Conservation (phyloP, 768 basidiomycete species). For the Tricholoma bakamatsutake region DNA sequence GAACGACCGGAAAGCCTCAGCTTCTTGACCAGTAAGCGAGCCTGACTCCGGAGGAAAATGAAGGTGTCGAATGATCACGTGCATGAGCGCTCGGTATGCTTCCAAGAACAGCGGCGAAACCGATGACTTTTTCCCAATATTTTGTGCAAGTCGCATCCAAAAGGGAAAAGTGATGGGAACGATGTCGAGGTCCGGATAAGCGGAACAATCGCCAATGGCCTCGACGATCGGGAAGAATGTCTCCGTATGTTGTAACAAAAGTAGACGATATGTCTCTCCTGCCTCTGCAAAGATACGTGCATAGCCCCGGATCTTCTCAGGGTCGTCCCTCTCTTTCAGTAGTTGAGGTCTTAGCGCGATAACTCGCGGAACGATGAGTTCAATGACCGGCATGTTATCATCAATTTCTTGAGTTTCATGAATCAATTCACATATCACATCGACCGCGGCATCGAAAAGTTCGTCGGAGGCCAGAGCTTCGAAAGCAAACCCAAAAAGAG, state of each 20-base stretch:
- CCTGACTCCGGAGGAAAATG: conserved; percentile 79
- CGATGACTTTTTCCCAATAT: conserved; percentile 68
- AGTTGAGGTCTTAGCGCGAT: conserved; percentile 67
- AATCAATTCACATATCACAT: conserved; percentile 89
- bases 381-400: conserved; percentile 86
- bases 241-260: conserved; percentile 85
- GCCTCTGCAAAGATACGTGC: conserved; percentile 96
- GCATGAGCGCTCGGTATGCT: conserved; percentile 80
- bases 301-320: conserved; percentile 84
- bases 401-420: conserved; percentile 98
- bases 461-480: conserved; percentile 77
- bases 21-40: conserved; percentile 71
- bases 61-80: conserved; percentile 82
- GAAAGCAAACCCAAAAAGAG: conserved; percentile 79
- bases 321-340: conserved; percentile 58
- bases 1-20: conserved; percentile 91
- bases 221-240: conserved; percentile 94
- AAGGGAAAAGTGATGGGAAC: conserved; percentile 97
- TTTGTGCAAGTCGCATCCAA: conserved; percentile 96
- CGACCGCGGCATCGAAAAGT: conserved; percentile 91
- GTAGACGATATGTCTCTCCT: conserved; percentile 88
- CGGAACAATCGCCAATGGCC: conserved; percentile 89
- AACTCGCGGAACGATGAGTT: conserved; percentile 83
- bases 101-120: conserved; percentile 74
- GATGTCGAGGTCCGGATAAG: conserved; percentile 90